Percentiles rank a stretch among this genome's conserved stretches.
These are phyloP conservation scores for Yamadazyma dushanensis DNA, from an alignment of 1,139 yeast genomes.

Conservation along the genomic window DNA sequence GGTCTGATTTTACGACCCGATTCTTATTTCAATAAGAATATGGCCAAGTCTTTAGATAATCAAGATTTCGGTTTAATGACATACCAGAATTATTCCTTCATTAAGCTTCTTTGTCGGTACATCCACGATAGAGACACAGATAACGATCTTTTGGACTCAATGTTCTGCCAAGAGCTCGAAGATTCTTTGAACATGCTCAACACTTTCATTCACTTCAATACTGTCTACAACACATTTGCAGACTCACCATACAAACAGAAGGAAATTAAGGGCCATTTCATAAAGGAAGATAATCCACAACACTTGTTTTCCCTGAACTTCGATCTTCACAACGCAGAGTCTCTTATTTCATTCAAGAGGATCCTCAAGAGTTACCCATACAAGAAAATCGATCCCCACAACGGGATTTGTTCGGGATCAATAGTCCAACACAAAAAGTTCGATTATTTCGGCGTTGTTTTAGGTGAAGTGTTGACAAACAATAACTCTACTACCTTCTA, in stretches of 20 bases:
- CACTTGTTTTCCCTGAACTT: not conserved
- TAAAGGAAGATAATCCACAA: not conserved
- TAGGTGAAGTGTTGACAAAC: slow-evolving; percentile 11
- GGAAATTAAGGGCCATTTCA: slow-evolving; percentile 6
- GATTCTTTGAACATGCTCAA: slow-evolving; percentile 13
- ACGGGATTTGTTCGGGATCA: slow-evolving; percentile 11
- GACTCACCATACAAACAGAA: slow-evolving; percentile 6
- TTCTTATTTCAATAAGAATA: slow-evolving; percentile 8
- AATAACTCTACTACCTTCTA: slow-evolving; percentile 7
- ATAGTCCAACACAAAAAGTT: slow-evolving; percentile 19
- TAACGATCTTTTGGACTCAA: slow-evolving; percentile 9
- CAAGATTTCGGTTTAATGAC: slow-evolving; percentile 6
- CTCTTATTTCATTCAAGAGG: slow-evolving; percentile 11
- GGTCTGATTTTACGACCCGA: slow-evolving; percentile 12
- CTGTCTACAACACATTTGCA: slow-evolving; percentile 13
- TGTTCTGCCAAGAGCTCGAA: slow-evolving; percentile 15
- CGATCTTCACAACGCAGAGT: slow-evolving; percentile 9
- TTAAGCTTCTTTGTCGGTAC: slow-evolving; percentile 14
- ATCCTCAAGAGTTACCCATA: slow-evolving; percentile 8
- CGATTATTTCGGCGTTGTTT: slow-evolving; percentile 16
- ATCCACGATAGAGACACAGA: slow-evolving; percentile 9
- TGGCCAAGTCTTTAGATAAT: slow-evolving; percentile 1
- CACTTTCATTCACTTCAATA: slow-evolving; percentile 19
- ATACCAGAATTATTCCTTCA: slow-evolving; percentile 13
- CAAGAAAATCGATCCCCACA: not conserved